Evolutionary conservation across 345 rosid genomes (phyloP).

Genomic region (Viola odorata): DNA sequence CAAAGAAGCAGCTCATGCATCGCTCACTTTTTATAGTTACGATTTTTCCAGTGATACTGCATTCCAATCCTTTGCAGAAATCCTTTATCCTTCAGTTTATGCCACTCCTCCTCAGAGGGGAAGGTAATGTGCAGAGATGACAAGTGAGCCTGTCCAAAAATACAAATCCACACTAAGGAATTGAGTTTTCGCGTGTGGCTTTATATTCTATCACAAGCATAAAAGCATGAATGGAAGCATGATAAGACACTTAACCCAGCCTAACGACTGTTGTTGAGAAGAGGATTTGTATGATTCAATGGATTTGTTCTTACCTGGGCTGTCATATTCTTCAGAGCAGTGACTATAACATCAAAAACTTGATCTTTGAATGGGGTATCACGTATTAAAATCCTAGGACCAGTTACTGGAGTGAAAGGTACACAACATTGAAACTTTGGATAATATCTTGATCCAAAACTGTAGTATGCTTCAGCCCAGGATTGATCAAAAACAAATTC

Average conservation of each 20-base stretch:
- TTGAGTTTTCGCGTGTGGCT: background rate
- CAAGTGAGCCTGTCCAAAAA: conserved; percentile 51
- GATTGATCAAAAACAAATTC: conserved; percentile 96
- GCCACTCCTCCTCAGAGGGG: conserved; percentile 76
- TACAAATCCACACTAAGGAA: conserved; percentile 1
- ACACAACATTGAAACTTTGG: conserved; percentile 96
- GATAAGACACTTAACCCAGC: no score
- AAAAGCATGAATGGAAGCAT: conserved; percentile 1
- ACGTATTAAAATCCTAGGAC: conserved; percentile 77
- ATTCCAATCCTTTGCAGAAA: conserved; percentile 81
- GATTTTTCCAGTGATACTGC: conserved; percentile 97
- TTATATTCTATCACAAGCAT: conserved; percentile 1
- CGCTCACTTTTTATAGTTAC: conserved; percentile 65
- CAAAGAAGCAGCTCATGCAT: background rate
- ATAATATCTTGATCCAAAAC: conserved; percentile 79
- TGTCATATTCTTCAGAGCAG: conserved; percentile 58
- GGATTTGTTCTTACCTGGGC: conserved; percentile 40
- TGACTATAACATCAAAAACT: conserved; percentile 58
- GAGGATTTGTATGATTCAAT: no score
- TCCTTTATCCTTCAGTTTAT: conserved; percentile 54
- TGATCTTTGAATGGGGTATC: conserved; percentile 55
- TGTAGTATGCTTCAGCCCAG: conserved; percentile 94
- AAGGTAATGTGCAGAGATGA: conserved; percentile 89
- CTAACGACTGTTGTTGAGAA: no score
- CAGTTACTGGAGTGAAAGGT: conserved; percentile 95